Percentiles rank a stretch among this genome's conserved stretches.
phyloP scores from a whole-genome alignment of 2,329 filamentous ascomycete species.

The Phaeosphaeria sp. region DNA sequence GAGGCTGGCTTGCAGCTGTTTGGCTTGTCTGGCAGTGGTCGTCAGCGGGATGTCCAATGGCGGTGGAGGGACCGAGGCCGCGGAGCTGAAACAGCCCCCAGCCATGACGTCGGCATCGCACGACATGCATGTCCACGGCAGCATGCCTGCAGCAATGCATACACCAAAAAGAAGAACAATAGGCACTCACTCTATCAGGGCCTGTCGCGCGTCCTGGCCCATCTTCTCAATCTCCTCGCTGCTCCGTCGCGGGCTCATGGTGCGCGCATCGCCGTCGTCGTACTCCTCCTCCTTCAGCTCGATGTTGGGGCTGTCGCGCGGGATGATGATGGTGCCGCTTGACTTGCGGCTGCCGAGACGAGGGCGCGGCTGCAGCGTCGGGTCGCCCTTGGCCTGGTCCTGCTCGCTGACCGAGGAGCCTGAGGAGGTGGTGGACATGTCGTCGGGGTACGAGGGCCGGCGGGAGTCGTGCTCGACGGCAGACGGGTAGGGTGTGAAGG shows the following conservation, averaged over 20 bases:
- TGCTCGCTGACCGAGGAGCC: conserved; percentile 53
- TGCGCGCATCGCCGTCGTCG: conserved; percentile 85
- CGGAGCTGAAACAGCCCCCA: conserved; percentile 7
- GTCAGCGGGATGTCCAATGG: conserved; percentile 23
- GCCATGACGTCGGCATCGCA: neutral
- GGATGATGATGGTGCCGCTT: conserved; percentile 83
- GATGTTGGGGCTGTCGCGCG: conserved; percentile 75
- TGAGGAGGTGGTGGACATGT: conserved; percentile 50
- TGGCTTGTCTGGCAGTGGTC: conserved; percentile 73
- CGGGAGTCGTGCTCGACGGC: conserved; percentile 29
- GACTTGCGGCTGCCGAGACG: conserved; percentile 76
- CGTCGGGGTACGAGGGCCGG: conserved; percentile 39
- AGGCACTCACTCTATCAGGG: conserved; percentile 64
- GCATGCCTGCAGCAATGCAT: neutral
- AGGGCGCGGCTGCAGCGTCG: conserved; percentile 64
- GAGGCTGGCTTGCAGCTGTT: conserved; percentile 85
- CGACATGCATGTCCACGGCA: neutral
- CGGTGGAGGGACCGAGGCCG: neutral
- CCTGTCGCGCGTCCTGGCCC: conserved; percentile 77
- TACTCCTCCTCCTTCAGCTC: conserved; percentile 77
- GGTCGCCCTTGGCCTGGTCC: conserved; percentile 50
- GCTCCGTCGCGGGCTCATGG: conserved; percentile 92
- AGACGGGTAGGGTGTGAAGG: conserved; percentile 36
- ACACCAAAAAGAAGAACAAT: neutral
- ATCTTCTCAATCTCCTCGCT: conserved; percentile 90